Percentiles rank a stretch among this genome's conserved stretches.
Evolutionary conservation across 179 eudicot species (phyloP).

Genomic region (Carnegiea gigantea): DNA sequence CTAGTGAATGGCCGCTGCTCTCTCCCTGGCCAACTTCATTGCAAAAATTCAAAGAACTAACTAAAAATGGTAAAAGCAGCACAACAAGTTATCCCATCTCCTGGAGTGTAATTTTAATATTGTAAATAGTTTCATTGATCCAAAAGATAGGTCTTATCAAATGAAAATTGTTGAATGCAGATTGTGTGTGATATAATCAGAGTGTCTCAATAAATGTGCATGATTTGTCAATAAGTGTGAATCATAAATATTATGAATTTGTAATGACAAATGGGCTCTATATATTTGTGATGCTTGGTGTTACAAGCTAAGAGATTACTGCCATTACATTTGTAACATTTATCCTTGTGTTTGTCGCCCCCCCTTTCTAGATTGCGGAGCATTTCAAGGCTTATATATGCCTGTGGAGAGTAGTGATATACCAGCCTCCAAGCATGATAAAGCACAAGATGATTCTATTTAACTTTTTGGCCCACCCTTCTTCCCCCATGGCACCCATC

Average conservation of each 20-base stretch:
- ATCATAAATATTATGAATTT: not conserved
- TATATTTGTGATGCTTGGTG: not conserved
- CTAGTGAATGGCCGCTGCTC: too few species aligned
- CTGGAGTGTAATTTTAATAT: not conserved
- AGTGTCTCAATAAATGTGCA: not conserved
- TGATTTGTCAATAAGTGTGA: not conserved
- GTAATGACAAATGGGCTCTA: not conserved
- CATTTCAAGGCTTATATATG: not conserved
- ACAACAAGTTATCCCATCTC: not conserved
- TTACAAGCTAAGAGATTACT: not conserved
- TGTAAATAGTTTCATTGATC: not conserved
- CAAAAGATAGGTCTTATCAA: too few species aligned
- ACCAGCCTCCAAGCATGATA: not conserved
- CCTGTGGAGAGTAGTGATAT: not conserved
- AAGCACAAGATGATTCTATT: not conserved
- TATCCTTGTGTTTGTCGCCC: not conserved
- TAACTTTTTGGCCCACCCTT: too few species aligned
- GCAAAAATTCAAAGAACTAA: not conserved
- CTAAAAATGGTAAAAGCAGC: not conserved
- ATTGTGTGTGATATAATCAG: not conserved
- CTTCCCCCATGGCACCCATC: too few species aligned
- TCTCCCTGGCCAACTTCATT: not conserved
- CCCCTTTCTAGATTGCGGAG: not conserved
- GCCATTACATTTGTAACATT: not conserved
- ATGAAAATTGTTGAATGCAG: not conserved